These are phyloP conservation scores for Ziziphus jujuba DNA, from an alignment of 306 rosid genomes.

Conservation along the genomic window DNA sequence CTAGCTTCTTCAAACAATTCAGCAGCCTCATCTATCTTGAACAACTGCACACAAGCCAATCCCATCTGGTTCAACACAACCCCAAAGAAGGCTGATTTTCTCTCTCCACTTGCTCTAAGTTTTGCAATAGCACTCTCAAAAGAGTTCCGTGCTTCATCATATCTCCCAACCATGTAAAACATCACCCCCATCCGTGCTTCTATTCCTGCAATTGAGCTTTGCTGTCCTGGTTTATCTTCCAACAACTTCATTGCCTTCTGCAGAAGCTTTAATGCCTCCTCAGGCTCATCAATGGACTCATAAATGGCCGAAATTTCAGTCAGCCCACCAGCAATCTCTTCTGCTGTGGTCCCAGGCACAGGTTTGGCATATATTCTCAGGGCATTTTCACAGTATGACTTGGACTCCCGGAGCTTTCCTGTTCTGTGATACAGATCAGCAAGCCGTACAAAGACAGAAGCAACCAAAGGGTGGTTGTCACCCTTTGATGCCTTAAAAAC, in stretches of 20 bases:
- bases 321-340: conserved; percentile 87
- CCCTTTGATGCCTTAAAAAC: conserved; percentile 90
- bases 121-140: conserved; percentile 84
- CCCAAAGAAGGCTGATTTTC: conserved; percentile 95
- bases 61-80: conserved; percentile 99
- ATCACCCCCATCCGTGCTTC: conserved; percentile 99
- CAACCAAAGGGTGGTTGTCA: conserved; percentile 90
- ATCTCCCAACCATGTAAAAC: conserved; percentile 85
- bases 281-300: conserved; percentile 95
- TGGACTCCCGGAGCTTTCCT: conserved; percentile 94
- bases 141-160: conserved; percentile 74
- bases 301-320: conserved; percentile 92
- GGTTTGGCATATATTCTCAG: conserved; percentile 88
- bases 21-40: conserved; percentile 97
- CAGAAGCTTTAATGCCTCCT: conserved; percentile 86
- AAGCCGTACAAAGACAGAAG: conserved; percentile 87
- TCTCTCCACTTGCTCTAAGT: conserved; percentile 91
- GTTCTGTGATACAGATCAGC: conserved; percentile 96
- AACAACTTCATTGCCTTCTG: conserved; percentile 81
- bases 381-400: conserved; percentile 93
- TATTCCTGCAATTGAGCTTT: conserved; percentile 91
- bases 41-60: conserved; percentile 88
- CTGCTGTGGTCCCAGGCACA: conserved; percentile 89
- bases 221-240: conserved; percentile 99
- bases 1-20: conserved; percentile 98